phyloP scores from a whole-genome alignment of 306 rosid genomes.

The Lathyrus sativus region DNA sequence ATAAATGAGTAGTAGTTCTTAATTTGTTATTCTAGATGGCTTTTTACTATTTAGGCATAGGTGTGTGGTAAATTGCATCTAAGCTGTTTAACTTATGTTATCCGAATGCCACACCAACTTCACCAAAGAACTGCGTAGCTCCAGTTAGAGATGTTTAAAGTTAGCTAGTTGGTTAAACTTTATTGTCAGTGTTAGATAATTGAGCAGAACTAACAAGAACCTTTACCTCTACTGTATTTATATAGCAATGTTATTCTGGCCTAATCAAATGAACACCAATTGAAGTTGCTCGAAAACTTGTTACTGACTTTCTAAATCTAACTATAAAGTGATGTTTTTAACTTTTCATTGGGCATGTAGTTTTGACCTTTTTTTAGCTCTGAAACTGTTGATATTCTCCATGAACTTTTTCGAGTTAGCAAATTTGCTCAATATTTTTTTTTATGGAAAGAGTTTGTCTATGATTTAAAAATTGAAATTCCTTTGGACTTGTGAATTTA shows the following conservation, averaged over 20 bases:
- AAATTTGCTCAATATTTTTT: slow-evolving; percentile 18
- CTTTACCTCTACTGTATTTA: slow-evolving; percentile 12
- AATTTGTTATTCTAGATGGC: slow-evolving; percentile 16
- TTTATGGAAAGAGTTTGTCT: neutral
- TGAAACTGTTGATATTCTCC: slow-evolving; percentile 23
- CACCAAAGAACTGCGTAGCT: neutral
- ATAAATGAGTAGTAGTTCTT: slow-evolving; percentile 16
- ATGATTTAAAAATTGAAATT: slow-evolving; percentile 21
- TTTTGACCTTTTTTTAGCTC: slow-evolving; percentile 10
- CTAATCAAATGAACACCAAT: neutral
- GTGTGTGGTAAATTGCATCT: slow-evolving; percentile 30
- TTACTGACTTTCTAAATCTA: slow-evolving; percentile 3
- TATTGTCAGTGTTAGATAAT: neutral
- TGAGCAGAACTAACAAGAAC: slow-evolving; percentile 10
- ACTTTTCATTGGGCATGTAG: slow-evolving; percentile 9
- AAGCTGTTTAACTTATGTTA: neutral
- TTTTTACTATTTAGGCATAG: slow-evolving; percentile 25
- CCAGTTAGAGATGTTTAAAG: slow-evolving; percentile 2
- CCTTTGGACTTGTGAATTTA: slow-evolving; percentile 46
- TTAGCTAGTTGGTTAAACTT: neutral
- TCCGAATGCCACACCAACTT: slow-evolving; percentile 1
- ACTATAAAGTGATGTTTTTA: slow-evolving; percentile 1
- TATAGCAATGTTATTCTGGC: neutral
- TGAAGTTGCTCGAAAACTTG: neutral
- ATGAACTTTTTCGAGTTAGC: slow-evolving; percentile 28